Base-by-base conservation (phyloP, 2,329 filamentous ascomycete genomes). In the Trichophyton rubrum region DNA sequence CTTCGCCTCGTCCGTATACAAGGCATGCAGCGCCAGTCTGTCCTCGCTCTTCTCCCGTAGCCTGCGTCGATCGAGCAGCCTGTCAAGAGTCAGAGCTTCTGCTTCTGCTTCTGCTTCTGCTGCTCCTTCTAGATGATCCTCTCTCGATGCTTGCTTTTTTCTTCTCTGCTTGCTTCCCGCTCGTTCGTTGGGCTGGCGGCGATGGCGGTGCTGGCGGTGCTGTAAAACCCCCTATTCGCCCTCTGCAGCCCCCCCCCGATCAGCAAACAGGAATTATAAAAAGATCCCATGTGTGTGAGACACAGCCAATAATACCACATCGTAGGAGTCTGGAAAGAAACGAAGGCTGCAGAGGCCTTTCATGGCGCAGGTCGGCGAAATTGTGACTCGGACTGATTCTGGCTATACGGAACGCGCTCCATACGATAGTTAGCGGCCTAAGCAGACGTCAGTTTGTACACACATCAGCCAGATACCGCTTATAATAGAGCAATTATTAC, bases 271-370 rank as follows among this genome's bases (percentile, higher is more conserved):
- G 49, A 53, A 43, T 15, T 53, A 53, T 53, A 53, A 30, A 53
- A 53, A 53, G 49, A 53, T 53, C 49, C 49, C 49, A 53, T 53
- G 49, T 53, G 49, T 53, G 49, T 33, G 24, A 53, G 49, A 53
- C 22, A 53, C 24, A 30, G 49, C 49, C 49, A 53, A 53, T 53
- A 2, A 24, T 3, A 45, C 41, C 3, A 45, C 15, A 45, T 38
- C 33, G 11, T 38, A 38, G 33, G 33, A 13, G 11, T 13, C 33
- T 38, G 40, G n/a, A 43, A 43, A 43, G n/a, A n/a, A 17, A 43
- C 40, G 40, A 43, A 43, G 40, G 9, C 13, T 33, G 30, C 30
- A 33, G 9, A 33, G 9, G 6, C 9, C 30, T 11, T 2, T 41
- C 15, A 41, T 41, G 40, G 40, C 40, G 40, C 40, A 43, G 40